Base-by-base conservation (phyloP, 2,329 filamentous ascomycete genomes). In the Colletotrichum godetiae region DNA sequence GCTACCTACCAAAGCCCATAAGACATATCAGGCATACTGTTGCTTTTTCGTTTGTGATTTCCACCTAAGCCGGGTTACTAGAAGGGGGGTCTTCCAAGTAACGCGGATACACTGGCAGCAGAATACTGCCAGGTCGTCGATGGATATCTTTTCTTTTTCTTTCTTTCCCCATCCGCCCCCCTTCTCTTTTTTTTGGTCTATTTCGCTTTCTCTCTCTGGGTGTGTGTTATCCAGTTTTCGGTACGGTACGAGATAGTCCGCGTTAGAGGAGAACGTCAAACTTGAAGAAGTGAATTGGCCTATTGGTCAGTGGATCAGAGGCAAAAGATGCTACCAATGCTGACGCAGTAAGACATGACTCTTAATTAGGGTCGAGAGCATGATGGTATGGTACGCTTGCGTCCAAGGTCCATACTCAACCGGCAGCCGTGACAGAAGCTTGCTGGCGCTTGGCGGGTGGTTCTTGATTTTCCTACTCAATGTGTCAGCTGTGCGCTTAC, bases 391-490 rank as follows among this genome's bases (percentile, higher is more conserved):
- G 35, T 42, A 57, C 24, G 11, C 29, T 24, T n/a, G 22, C 33
- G 37, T 22, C 46, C 27, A 31, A 6, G 29, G 37, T 15, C 31
- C 58, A 60, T 19, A 11, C 10, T 79, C 75, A 85, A 72, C 84
- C 82, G 68, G 80, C 84, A 62, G 83, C 83, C 19, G 81, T 82
- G 67, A 85, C 78, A 6, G 84, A 85, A 42, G 84, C 80, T 75
- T 85, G 82, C 64, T 85, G 84, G 72, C 83, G 79, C 75, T 86
- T 86, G 35, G 67, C 71, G 19, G 84, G 82, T 31, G 83, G 81
- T 35, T 82, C 82, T 52, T 80, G 76, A 27, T 81, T 81, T 66
- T 84, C 83, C 83, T 85, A 69, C 56, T 33, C 35, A 4, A 61
- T 33, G 19, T 53, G 60, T 73, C 35, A 73, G 72, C 55, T n/a